phyloP scores from a whole-genome alignment of 495 filamentous ascomycete species.

The Penicillium maclennaniae region DNA sequence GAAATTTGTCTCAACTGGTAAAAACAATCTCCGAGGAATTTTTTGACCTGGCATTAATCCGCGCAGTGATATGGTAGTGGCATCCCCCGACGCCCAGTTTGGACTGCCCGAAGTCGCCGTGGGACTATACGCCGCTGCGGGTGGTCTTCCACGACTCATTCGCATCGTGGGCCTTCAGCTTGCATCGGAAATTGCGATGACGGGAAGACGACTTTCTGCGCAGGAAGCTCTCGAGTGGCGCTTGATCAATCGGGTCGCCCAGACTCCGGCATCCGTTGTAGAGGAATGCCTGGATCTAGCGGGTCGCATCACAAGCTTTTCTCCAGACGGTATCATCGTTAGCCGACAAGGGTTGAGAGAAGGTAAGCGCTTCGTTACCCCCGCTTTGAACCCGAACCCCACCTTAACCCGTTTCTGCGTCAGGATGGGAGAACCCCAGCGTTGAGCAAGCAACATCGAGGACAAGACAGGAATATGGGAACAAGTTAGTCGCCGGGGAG shows the following conservation, averaged over 20 bases:
- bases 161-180: constrained; percentile 57
- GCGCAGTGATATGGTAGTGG: constrained; percentile 57
- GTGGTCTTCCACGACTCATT: constrained; percentile 63
- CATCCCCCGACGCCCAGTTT: constrained; percentile 51
- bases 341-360: constrained; percentile 59
- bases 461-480: constrained; percentile 51
- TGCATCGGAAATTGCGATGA: constrained; percentile 63
- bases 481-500: constrained; percentile 55
- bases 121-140: constrained; percentile 63
- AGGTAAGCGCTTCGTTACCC: constrained; percentile 9
- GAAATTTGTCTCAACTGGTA: constrained; percentile 62
- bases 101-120: constrained; percentile 61
- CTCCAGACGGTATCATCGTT: constrained; percentile 67
- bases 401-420: too few relatives aligned
- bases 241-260: constrained; percentile 58
- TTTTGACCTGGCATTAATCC: neutral
- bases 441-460: constrained; percentile 57
- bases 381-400: too few relatives aligned
- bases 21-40: neutral
- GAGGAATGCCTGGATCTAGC: constrained; percentile 27
- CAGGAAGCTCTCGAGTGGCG: constrained; percentile 57
- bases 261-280: constrained; percentile 42
- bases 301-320: constrained; percentile 36
- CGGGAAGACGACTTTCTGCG: constrained; percentile 53
- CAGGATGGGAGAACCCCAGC: constrained; percentile 56